phyloP scores from a whole-genome alignment of 2,329 filamentous ascomycete species.

The Fusarium sp. region DNA sequence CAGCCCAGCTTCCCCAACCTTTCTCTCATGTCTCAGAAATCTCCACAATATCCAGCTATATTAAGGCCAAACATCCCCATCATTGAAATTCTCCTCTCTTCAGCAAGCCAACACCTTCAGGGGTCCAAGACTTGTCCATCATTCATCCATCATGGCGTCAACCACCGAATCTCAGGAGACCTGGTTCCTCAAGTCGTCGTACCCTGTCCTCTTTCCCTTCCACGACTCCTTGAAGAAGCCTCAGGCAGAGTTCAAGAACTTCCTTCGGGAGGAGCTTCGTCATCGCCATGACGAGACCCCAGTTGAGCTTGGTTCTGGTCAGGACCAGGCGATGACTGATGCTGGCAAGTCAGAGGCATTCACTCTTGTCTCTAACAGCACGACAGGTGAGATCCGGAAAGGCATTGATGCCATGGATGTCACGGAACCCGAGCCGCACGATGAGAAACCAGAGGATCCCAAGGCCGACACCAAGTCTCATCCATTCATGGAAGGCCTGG shows the following conservation, averaged over 20 bases:
- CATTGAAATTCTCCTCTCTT: neutral
- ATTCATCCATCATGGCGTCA: conserved; percentile 36
- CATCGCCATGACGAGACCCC: conserved; percentile 20
- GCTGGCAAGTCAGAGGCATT: conserved; percentile 41
- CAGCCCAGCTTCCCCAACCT: neutral
- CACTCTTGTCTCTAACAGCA: conserved; percentile 44
- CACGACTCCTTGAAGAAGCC: conserved; percentile 51
- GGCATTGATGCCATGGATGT: conserved; percentile 29
- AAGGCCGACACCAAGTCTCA: conserved; percentile 16
- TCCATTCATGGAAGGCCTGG: conserved; percentile 53
- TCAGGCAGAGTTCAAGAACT: conserved; percentile 50
- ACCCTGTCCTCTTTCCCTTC: conserved; percentile 54
- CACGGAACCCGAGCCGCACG: conserved; percentile 4
- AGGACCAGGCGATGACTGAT: conserved; percentile 25
- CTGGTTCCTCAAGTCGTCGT: conserved; percentile 56
- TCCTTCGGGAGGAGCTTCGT: conserved; percentile 46
- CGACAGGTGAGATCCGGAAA: conserved; percentile 41
- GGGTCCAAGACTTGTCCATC: neutral
- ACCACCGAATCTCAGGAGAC: conserved; percentile 37
- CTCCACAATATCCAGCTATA: conserved; percentile 8
- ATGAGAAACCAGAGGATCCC: neutral
- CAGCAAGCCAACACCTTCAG: neutral
- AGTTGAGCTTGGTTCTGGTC: neutral
- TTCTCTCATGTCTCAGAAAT: neutral
- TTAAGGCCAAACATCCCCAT: conserved; percentile 2